Base-by-base conservation (phyloP, 2,329 filamentous ascomycete genomes). In the Epichloe brachyelytri region DNA sequence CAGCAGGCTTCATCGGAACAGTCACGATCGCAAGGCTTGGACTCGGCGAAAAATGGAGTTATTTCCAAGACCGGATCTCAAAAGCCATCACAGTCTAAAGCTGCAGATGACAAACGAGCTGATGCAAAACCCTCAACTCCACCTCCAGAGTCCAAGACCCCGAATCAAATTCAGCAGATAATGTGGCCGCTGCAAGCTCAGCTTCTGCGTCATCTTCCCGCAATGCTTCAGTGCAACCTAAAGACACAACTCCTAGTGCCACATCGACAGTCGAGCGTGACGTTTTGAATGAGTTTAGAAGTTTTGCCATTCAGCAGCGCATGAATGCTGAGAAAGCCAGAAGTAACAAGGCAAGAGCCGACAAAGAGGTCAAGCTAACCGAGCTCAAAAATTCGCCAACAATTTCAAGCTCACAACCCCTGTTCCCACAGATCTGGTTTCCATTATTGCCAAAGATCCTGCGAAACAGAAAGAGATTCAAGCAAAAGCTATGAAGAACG, bases 401-500 rank as follows among this genome's bases (percentile, higher is more conserved):
- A 93, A 80, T 63, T 98, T 98, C 75, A 97, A 97, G 70, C 78
- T 98, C 17, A 85, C 86, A 47, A 96, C 91, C 3, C 89, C 90
- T 5, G 89, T 98, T 11, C 93, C 93, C 1, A 83, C 80, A 48
- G 93, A 98, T 66, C 71, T 98, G 37, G 89, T 98, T 30, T 85
- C 88, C 1, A 98, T 98, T 58, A 85, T 98, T 54, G 91, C 93
- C 53, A 98, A 97, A 65, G 93, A 98, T 63, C 89, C 89, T n/a
- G 78, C 74, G 44, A 98, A 96, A 71, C 93, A 97, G 68, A 83
- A 89, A 61, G 82, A 90, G 63, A 97, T 98, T 56, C 85, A 95
- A 62, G 85, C 89, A 59, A 94, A 90, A 67, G 88, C 88, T 1
- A 81, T 87, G 54, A 80, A 82, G 62, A 85, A 91, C 57, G 83